A percentile compares a stretch with the other conserved stretches of the same genome.
These are phyloP conservation scores for Diacronema lutheri DNA, from an alignment of 78 protist genomes.

Conservation along the genomic window DNA sequence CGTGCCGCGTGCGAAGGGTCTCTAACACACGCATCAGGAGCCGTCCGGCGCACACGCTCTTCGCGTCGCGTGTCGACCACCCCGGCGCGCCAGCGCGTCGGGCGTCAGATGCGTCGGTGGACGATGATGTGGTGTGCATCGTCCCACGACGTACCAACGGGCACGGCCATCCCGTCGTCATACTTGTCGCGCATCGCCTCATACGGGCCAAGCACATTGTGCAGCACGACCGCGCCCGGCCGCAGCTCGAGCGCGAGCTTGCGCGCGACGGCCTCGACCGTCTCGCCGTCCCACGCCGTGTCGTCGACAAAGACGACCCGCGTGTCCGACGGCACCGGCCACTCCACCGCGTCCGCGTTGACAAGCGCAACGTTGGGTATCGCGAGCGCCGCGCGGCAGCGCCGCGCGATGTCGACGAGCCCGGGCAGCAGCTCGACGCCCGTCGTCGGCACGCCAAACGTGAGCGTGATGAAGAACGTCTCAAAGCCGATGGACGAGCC, in stretches of 20 bases:
- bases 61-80: too few relatives aligned
- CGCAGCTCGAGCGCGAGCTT: background rate
- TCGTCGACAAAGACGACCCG: background rate
- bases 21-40: too few relatives aligned
- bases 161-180: too few relatives aligned
- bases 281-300: conserved; percentile 9
- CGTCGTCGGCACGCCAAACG: background rate
- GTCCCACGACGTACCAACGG: too few relatives aligned
- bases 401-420: background rate
- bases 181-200: too few relatives aligned
- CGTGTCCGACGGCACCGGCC: background rate
- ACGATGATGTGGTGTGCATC: too few relatives aligned
- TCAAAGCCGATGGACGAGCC: conserved; percentile 2
- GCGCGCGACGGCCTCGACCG: background rate
- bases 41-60: too few relatives aligned
- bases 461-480: background rate
- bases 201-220: background rate
- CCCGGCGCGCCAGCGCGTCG: too few relatives aligned
- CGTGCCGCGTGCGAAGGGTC: too few relatives aligned
- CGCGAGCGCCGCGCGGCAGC: background rate
- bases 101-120: too few relatives aligned
- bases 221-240: background rate
- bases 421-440: background rate
- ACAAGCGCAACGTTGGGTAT: background rate
- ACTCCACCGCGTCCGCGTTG: background rate